Base-by-base conservation (phyloP, 2,329 filamentous ascomycete genomes). In the Colletotrichum falcatum region DNA sequence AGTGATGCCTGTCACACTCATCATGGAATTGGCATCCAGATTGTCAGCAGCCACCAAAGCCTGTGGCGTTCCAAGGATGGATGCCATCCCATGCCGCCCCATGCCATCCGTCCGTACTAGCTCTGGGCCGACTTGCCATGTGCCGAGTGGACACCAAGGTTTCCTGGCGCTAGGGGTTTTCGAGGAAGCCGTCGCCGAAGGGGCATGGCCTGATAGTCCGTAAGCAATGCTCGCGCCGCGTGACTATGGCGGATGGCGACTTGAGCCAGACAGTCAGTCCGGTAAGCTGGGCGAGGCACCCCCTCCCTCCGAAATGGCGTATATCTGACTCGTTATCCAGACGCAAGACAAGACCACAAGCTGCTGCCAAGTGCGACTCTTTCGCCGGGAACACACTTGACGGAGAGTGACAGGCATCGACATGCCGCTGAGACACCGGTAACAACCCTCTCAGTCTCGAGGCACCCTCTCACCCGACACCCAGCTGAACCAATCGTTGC, bases 81-180 rank as follows among this genome's bases (percentile, higher is more conserved):
- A 59, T 67, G 44, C 53, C 61, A 65, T 46, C 9, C 42, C 42
- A 14, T 42, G 39, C 39, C 39, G 20, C 8, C 37, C 37, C 37
- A 8, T 42, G 39, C 6, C 16, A 42, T 42, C 33, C 54, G 33
- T 54, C 58, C 58, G n/a, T n/a, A 54, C 64, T 62, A 53, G 64
- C 53, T 54, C 39, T 39, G 51, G 58, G 39, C 46, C 48, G 46
- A 54, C 46, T 63, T 63, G 35, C 46, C 67, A 63, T 67, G 58
- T 70, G 67, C 49, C 64, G 58, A 62, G 42, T 58, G 56, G 48
- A 66, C 39, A 55, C 65, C 54, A 59, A 59, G 35, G 35, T 53
- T 53, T 23, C 5, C 12, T 16, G 11, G 30, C 46, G 12, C 48
- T 23, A 23, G 30, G 59, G 59, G 30, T 39, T 39, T 37, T 26